Conservation (phyloP, 2,329 filamentous ascomycete species). For the Pestalotiopsis sp. region DNA sequence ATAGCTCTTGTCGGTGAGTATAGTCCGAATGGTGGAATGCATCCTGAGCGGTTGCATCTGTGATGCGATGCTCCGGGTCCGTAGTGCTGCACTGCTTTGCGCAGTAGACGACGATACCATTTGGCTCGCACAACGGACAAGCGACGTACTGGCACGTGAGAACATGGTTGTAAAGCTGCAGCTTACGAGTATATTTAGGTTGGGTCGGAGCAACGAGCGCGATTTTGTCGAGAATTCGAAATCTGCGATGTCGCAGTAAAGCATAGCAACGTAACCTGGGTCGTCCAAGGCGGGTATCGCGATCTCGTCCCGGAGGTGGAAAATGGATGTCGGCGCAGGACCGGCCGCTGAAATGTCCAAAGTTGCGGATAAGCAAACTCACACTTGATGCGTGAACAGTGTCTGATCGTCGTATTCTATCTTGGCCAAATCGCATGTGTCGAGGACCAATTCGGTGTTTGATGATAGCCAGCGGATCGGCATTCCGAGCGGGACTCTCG, state of each 20-base stretch:
- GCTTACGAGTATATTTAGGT: not conserved
- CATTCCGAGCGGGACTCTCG: not conserved
- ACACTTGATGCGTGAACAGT: not conserved
- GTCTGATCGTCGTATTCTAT: not conserved
- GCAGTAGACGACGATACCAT: not conserved
- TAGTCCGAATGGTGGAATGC: not conserved
- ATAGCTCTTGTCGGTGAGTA: constrained; percentile 1
- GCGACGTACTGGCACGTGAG: not conserved
- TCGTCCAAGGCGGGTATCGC: not conserved
- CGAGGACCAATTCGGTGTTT: not conserved
- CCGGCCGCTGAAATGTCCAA: not conserved
- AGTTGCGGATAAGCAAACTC: not conserved
- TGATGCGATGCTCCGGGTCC: not conserved
- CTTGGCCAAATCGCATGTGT: not conserved
- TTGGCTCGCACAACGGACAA: not conserved
- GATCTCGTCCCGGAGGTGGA: not conserved
- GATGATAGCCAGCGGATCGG: not conserved
- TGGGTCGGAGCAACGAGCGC: not conserved
- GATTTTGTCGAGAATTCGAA: not conserved
- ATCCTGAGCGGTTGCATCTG: not conserved
- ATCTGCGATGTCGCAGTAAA: not conserved
- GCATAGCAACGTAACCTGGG: not conserved
- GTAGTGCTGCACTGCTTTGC: not conserved
- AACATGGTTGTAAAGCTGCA: not conserved
- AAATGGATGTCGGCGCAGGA: not conserved